Percentiles rank a stretch among this genome's conserved stretches.
Conservation (phyloP, 768 basidiomycete species). For the Boletus rubescentipes region DNA sequence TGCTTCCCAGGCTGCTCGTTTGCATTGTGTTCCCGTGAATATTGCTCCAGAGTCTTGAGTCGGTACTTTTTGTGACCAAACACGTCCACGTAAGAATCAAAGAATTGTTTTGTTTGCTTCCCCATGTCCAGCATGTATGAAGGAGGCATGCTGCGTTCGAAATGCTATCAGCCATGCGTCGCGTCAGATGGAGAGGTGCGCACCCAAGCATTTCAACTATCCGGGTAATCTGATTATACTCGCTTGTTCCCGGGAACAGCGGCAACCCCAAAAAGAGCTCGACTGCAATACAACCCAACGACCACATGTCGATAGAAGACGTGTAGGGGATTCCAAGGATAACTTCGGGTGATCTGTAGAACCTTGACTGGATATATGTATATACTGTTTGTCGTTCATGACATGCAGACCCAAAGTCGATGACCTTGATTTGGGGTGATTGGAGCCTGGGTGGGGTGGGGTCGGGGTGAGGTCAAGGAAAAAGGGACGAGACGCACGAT, state of each 20-base stretch:
- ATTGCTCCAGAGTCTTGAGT: conserved; percentile 91
- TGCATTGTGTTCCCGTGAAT: conserved; percentile 90
- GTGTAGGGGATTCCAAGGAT: conserved; percentile 93
- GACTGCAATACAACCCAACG: conserved; percentile 95
- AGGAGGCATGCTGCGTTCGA: conserved; percentile 70
- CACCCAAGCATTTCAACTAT: conserved; percentile 99
- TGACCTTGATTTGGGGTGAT: conserved; percentile 97
- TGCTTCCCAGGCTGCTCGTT: conserved; percentile 99
- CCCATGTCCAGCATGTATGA: conserved; percentile 92
- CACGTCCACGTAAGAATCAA: conserved; percentile 74
- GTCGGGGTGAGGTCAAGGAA: background rate
- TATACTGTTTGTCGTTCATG: conserved; percentile 99
- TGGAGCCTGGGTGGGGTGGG: conserved; percentile 59
- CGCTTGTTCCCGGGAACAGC: conserved; percentile 97
- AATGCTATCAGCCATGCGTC: background rate
- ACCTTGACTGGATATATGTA: conserved; percentile 98
- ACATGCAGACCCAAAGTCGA: conserved; percentile 98
- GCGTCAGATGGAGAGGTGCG: conserved; percentile 28
- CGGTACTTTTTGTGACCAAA: conserved; percentile 82
- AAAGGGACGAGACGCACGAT: conserved; percentile 53
- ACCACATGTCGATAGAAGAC: conserved; percentile 99
- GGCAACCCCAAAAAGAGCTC: conserved; percentile 96
- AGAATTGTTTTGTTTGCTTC: conserved; percentile 93
- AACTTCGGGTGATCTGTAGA: conserved; percentile 98
- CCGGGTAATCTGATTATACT: conserved; percentile 96